phyloP scores from a whole-genome alignment of 148 eudicot genomes.

The Vaccinium myrtillus region DNA sequence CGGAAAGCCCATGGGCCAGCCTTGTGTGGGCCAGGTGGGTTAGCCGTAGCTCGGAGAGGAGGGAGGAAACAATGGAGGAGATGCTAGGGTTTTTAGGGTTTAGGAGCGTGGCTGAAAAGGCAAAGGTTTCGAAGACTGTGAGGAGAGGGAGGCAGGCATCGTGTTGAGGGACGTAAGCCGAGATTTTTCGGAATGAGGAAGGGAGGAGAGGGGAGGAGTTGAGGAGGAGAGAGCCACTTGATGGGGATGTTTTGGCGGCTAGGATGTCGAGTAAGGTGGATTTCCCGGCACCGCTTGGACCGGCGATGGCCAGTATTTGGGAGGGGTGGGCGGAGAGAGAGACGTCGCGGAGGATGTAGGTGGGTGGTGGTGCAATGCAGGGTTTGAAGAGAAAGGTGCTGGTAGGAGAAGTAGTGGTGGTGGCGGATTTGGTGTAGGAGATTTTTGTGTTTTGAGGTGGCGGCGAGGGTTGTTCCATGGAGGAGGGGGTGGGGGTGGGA shows the following conservation, averaged over 20 bases:
- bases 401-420: conserved; percentile 26
- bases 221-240: conserved; percentile 58
- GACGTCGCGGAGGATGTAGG: conserved; percentile 63
- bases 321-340: conserved; percentile 73
- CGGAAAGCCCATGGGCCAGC: conserved; percentile 53
- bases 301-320: conserved; percentile 80
- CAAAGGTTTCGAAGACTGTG: conserved; percentile 72
- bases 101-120: conserved; percentile 66
- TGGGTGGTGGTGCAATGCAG: conserved; percentile 49
- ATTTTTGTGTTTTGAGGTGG: conserved; percentile 39
- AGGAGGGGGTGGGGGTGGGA: conserved; percentile 10
- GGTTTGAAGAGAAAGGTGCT: conserved; percentile 45
- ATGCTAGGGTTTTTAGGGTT: conserved; percentile 35
- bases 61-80: conserved; percentile 31
- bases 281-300: conserved; percentile 94
- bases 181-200: conserved; percentile 56
- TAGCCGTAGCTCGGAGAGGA: conserved; percentile 56
- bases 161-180: conserved; percentile 88
- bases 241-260: conserved; percentile 59
- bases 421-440: conserved; percentile 65
- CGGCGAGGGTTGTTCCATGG: conserved; percentile 38
- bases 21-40: conserved; percentile 52
- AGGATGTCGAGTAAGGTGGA: conserved; percentile 84
- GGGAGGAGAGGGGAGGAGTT: conserved; percentile 58
- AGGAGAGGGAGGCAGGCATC: conserved; percentile 65